Evolutionary conservation across 2,329 filamentous ascomycete species (phyloP), one percentile per base, ranked within the genome.

Genomic region (Talaromyces sp.): DNA sequence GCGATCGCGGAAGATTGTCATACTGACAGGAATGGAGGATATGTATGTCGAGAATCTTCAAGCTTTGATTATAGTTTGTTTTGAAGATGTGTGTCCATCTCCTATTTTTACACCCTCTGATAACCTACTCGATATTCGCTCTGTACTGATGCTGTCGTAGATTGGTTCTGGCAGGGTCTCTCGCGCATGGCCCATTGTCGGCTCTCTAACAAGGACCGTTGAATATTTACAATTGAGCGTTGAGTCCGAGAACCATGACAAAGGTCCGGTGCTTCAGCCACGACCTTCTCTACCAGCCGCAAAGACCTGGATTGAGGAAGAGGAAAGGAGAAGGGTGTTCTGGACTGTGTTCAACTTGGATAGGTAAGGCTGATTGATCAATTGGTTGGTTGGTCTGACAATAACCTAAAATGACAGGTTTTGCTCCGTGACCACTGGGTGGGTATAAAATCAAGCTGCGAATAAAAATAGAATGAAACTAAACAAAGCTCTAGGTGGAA

Each of bases 341-440:
- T 81, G 79, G 78, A 78, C 75, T 13, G 73, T 79, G 3, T 82
- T 72, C 77, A 74, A 69, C 71, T 71, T 72, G 65, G 78, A 81
- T 43, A 71, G 78, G 6, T 81, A 67, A 68, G 67, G 27, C n/a
- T 65, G 17, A 36, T 43, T 4, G 19, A 47, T 8, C 25, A 47
- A 47, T 25, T 5, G 45, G 10, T 25, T 47, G 19, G 11, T 15
- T 47, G 45, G 19, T 47, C 45, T 47, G 15, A 47, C 19, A 47
- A 47, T 19, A 47, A 25, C 2, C 3, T n/a, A 15, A 47, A 22
- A 47, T 47, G 10, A 5, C 19, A 47, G 45, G 45, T 47, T 47
- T 47, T 47, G 45, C 11, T 47, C 45, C 15, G 45, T 47, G 10
- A 47, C 45, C 45, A 47, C 45, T 15, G 45, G 45, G 45, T 47